Evolutionary conservation across 2,329 filamentous ascomycete genomes (phyloP).

Genomic region (Aspergillus pseudoviridinutans): DNA sequence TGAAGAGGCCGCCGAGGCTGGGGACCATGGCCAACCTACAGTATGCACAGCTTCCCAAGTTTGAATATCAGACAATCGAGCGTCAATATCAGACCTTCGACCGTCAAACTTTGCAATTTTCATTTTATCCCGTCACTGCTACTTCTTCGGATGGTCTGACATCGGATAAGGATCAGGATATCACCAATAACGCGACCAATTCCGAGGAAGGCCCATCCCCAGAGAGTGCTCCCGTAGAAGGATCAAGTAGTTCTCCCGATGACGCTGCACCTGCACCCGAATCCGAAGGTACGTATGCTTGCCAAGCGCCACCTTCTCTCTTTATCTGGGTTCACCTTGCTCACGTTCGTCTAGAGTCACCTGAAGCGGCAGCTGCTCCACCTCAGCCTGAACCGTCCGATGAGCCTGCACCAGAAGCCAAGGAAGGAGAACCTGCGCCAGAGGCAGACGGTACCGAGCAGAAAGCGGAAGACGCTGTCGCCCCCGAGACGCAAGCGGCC

Average conservation of each 20-base stretch:
- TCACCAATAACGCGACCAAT: constrained; percentile 30
- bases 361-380: constrained; percentile 26
- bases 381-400: constrained; percentile 22
- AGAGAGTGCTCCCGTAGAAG: constrained; percentile 19
- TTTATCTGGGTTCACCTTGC: neutral
- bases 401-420: constrained; percentile 15
- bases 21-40: constrained; percentile 35
- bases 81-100: constrained; percentile 44
- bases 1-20: constrained; percentile 27
- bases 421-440: constrained; percentile 16
- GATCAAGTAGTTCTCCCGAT: constrained; percentile 19
- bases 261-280: constrained; percentile 24
- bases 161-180: constrained; percentile 34
- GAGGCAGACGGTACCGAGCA: constrained; percentile 7
- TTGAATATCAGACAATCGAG: constrained; percentile 41
- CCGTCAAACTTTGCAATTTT: constrained; percentile 34
- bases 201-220: constrained; percentile 15
- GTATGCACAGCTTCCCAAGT: constrained; percentile 44
- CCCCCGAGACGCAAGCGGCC: constrained; percentile 3
- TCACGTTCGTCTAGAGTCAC: constrained; percentile 16
- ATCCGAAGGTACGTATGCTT: constrained; percentile 25
- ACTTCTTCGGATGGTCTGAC: constrained; percentile 30
- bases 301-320: neutral
- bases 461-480: constrained; percentile 9
- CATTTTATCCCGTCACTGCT: constrained; percentile 34